Conservation (phyloP, 2,329 filamentous ascomycete species). For the Phialophora verrucosa region DNA sequence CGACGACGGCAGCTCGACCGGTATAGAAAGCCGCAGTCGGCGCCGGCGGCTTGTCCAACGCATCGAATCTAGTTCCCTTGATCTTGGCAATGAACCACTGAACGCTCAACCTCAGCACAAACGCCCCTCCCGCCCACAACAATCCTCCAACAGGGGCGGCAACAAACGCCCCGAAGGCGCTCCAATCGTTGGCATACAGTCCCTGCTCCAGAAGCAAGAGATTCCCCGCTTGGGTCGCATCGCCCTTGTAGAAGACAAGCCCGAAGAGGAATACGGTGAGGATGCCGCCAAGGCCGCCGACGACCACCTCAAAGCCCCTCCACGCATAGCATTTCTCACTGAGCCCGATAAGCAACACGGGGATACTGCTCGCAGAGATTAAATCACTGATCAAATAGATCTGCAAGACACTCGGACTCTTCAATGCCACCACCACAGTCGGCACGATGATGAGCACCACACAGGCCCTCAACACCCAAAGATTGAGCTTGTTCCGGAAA, state of each 20-base stretch:
- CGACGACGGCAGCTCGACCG: conserved; percentile 9
- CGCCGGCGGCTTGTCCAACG: conserved; percentile 63
- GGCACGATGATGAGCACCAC: conserved; percentile 78
- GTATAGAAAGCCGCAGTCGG: conserved; percentile 37
- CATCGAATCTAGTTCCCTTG: conserved; percentile 68
- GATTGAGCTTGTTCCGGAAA: conserved; percentile 78
- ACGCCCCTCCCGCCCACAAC: conserved; percentile 70
- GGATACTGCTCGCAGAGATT: conserved; percentile 76
- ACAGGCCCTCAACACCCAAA: conserved; percentile 72
- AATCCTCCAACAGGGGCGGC: conserved; percentile 77
- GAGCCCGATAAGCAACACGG: conserved; percentile 75
- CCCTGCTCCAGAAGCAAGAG: conserved; percentile 75
- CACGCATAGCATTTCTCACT: conserved; percentile 71
- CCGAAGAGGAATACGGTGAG: conserved; percentile 83
- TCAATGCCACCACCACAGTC: conserved; percentile 74
- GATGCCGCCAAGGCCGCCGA: conserved; percentile 77
- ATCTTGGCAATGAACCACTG: conserved; percentile 64
- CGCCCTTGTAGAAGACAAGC: conserved; percentile 72
- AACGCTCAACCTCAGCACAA: conserved; percentile 63
- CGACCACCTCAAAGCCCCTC: conserved; percentile 79
- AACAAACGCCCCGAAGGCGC: conserved; percentile 78
- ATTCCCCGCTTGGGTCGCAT: conserved; percentile 65
- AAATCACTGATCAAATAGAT: conserved; percentile 85
- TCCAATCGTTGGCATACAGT: conserved; percentile 79
- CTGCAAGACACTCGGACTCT: conserved; percentile 74